These are phyloP conservation scores for Pseudogymnoascus sp. DNA, from an alignment of 2,329 filamentous ascomycete species.

Conservation along the genomic window DNA sequence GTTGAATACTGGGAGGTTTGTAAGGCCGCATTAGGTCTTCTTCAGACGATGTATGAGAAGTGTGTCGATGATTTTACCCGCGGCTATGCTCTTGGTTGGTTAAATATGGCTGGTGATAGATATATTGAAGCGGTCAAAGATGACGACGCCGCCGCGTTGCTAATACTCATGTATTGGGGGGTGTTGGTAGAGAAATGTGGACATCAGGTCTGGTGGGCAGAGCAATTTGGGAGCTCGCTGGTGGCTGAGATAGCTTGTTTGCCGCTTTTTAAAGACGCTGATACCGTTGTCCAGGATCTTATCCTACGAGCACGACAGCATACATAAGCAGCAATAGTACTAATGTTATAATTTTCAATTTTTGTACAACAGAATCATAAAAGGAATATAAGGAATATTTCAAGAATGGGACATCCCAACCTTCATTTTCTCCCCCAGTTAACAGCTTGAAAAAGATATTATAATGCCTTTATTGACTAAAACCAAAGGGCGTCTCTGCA, in stretches of 20 bases:
- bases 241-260: conserved; percentile 16
- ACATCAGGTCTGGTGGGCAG: conserved; percentile 18
- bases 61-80: conserved; percentile 13
- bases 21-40: conserved; percentile 15
- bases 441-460: neutral
- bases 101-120: conserved; percentile 19
- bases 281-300: neutral
- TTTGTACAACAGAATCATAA: too few relatives aligned
- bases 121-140: conserved; percentile 16
- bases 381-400: too few relatives aligned
- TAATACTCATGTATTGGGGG: conserved; percentile 20
- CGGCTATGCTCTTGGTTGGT: conserved; percentile 17
- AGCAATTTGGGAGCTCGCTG: conserved; percentile 15
- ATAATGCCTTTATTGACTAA: neutral
- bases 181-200: conserved; percentile 16
- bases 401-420: neutral
- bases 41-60: conserved; percentile 15
- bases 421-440: neutral
- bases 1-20: conserved; percentile 15
- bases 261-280: neutral
- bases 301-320: neutral
- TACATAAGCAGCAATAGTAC: neutral
- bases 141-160: conserved; percentile 15
- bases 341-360: neutral
- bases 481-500: neutral